Base-by-base conservation (phyloP, 2,329 filamentous ascomycete species). In the Colletotrichum viniferum region DNA sequence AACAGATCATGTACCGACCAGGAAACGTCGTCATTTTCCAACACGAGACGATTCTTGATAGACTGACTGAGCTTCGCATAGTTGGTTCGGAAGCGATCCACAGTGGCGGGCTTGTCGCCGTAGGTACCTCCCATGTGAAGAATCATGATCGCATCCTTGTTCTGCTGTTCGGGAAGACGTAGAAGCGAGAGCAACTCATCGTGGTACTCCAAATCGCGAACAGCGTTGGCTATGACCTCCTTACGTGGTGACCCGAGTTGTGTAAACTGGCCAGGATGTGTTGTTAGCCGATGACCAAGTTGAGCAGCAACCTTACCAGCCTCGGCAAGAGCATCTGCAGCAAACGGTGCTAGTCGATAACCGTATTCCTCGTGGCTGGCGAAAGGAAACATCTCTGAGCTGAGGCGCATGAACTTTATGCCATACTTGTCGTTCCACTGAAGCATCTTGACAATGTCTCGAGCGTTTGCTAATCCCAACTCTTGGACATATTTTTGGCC, bases 321-420 rank as follows among this genome's bases (percentile, higher is more conserved):
- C 78, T 96, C 93, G 4, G 91, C 93, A 12, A 98, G 87, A 0
- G 90, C 92, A 16, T 96, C 93, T 0, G 94, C 91, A 0, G 96
- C 96, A 82, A 98, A 98, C 0, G 94, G 93, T 0, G 92, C 93
- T 14, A 98, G 88, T 78, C 92, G 94, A 83, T 98, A 98, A 0
- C 96, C 96, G 78, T 98, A 94, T 77, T 95, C 94, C 28, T 91
- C 90, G 80, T 98, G 96, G 78, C 95, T 97, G 3, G 96, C 96
- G 82, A 98, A 98, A 0, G 96, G 96, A 78, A 98, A 98, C 94
- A 98, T 98, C 79, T 98, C 96, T 70, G 95, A 98, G 79, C 95
- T 98, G 24, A 98, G 87, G 2, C 96, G 92, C 91, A 98, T 92
- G 83, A 98, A 98, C 79, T 92, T 96, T 84, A 98, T 98, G 52